Percentiles rank a stretch among this genome's conserved stretches.
phyloP scores from a whole-genome alignment of 257 asterid species.

The Plantago elongata region DNA sequence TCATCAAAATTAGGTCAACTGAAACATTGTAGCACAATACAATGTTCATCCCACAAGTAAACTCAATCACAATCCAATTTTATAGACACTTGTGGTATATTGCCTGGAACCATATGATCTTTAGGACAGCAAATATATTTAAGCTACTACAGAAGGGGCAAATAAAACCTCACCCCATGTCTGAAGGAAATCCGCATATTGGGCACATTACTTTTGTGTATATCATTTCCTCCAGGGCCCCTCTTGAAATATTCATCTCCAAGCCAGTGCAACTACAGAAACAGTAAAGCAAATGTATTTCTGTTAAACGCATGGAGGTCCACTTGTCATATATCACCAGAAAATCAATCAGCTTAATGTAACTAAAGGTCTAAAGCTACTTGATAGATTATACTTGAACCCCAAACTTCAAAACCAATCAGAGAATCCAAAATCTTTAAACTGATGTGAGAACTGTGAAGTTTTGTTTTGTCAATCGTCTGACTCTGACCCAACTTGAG shows the following conservation, averaged over 20 bases:
- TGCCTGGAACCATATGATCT: background rate
- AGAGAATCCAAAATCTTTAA: background rate
- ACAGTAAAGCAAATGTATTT: constrained; percentile 17
- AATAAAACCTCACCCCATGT: constrained; percentile 54
- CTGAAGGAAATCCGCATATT: constrained; percentile 75
- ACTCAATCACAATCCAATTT: background rate
- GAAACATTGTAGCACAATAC: too few species aligned
- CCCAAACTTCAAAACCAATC: background rate
- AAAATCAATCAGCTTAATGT: background rate
- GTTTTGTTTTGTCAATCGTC: too few species aligned
- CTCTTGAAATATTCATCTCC: constrained; percentile 64
- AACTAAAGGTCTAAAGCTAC: too few species aligned
- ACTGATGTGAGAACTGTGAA: too few species aligned
- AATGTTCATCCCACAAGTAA: too few species aligned
- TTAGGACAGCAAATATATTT: constrained; percentile 1
- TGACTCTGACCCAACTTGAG: too few species aligned
- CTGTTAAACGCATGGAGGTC: background rate
- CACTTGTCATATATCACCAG: background rate
- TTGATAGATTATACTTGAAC: too few species aligned
- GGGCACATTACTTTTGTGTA: constrained; percentile 92
- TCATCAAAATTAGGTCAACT: background rate
- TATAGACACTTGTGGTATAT: too few species aligned
- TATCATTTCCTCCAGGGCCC: constrained; percentile 71
- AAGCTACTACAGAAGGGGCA: constrained; percentile 5
- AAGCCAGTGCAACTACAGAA: constrained; percentile 72